Conservation (phyloP, 2,329 filamentous ascomycete genomes). For the Aspergillus awamori region DNA sequence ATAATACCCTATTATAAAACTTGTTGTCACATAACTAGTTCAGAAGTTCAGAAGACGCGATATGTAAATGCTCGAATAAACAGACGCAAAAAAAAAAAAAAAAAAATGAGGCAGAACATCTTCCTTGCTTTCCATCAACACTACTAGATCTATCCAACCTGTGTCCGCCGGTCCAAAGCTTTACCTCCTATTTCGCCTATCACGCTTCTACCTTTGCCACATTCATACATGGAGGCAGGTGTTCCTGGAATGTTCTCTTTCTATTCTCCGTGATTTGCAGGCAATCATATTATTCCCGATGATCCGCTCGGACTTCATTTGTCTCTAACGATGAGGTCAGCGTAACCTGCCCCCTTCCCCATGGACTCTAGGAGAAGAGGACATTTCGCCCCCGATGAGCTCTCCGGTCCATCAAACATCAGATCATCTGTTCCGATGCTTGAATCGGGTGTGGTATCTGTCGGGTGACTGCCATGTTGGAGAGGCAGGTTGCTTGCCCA, state of each 20-base stretch:
- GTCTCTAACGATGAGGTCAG: background rate
- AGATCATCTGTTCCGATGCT: background rate
- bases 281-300: background rate
- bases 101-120: background rate
- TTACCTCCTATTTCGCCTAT: background rate
- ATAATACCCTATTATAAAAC: slow-evolving; percentile 10
- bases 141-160: background rate
- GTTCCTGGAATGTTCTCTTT: background rate
- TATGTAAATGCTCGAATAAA: slow-evolving; percentile 9
- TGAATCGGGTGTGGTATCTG: background rate
- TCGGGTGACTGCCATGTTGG: background rate
- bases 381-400: background rate
- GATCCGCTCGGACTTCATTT: no score
- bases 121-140: background rate
- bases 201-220: background rate
- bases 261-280: background rate
- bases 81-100: slow-evolving; percentile 1
- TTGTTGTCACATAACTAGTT: slow-evolving; percentile 10
- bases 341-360: background rate
- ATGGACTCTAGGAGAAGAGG: background rate
- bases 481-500: background rate
- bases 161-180: background rate
- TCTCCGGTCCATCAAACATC: background rate
- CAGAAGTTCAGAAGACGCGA: slow-evolving; percentile 7
- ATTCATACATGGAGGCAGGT: background rate